Base-by-base conservation (phyloP, 768 basidiomycete genomes). In the Trametopsis cervina region DNA sequence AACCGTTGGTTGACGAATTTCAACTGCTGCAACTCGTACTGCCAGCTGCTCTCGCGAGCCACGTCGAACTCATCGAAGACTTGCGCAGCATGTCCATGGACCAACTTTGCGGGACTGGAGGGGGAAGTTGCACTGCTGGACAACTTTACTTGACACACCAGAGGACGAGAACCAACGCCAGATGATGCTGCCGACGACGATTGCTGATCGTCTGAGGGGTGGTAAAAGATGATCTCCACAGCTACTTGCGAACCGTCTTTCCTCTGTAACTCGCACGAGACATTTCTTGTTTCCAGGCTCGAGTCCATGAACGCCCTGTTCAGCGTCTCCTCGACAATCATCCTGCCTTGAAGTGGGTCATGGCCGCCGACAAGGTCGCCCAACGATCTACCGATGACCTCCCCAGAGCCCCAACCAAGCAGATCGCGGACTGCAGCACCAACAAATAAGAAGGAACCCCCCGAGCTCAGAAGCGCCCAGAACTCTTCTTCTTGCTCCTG, bases 1-100 rank as follows among this genome's bases (percentile, higher is more conserved):
- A 90, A 54, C 51, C 80, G 65, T 64, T 79, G 72, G 58, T 90
- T 91, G 44, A 75, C 71, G 57, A 82, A 81, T 59, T 81, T 75
- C 54, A 93, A 71, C 63, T 92, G 88, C 66, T 90, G 85, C 41
- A 94, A 71, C 67, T 92, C 89, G 56, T 91, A 95, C 68, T 95
- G 92, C 92, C 93, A 96, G 54, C 88, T 90, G 25, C 84, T 83
- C 10, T 78, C 82, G 4, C 83, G 69, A 12, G 67, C 63, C 0
- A 76, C 73, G 37, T 85, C 80, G 12, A 93, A 73, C 61, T 89
- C 87, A 35, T 78, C 80, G 52, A 90, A 91, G 15, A 91, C 62
- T 54, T 88, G 72, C 50, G 65, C 59, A 5, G 9, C 33, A 7
- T 39, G 21, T 1, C 58, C 22, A 35, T 57, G 62, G 24, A 44